Conservation (phyloP, 2,329 filamentous ascomycete species). For the Torrubiella hemipterigena region DNA sequence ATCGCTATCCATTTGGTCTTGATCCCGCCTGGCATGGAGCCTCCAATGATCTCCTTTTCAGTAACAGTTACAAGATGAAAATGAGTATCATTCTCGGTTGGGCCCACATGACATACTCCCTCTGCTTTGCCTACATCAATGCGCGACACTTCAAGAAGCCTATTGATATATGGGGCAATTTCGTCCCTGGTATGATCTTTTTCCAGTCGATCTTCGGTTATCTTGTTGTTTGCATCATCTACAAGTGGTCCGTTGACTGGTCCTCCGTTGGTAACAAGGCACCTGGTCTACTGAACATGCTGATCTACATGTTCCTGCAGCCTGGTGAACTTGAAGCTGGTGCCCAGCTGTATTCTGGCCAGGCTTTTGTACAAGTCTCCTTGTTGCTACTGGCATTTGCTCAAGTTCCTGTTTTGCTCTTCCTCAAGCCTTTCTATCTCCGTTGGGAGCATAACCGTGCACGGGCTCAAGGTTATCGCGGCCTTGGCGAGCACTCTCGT, state of each 20-base stretch:
- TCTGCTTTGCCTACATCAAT: constrained; percentile 87
- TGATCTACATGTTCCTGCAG: constrained; percentile 98
- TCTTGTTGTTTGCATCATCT: constrained; percentile 83
- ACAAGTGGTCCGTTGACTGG: constrained; percentile 97
- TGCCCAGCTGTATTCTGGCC: constrained; percentile 65
- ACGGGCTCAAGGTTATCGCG: constrained; percentile 79
- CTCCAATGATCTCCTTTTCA: constrained; percentile 90
- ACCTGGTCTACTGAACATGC: constrained; percentile 90
- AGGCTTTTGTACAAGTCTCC: constrained; percentile 62
- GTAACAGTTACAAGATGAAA: constrained; percentile 99
- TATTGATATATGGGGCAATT: constrained; percentile 96
- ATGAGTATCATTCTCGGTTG: constrained; percentile 95
- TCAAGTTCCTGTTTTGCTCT: constrained; percentile 83
- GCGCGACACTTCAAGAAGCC: constrained; percentile 88
- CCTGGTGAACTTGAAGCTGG: constrained; percentile 52
- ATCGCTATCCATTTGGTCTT: constrained; percentile 90
- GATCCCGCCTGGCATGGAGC: constrained; percentile 96
- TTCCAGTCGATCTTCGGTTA: constrained; percentile 99
- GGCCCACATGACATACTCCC: constrained; percentile 97
- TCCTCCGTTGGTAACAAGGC: constrained; percentile 47
- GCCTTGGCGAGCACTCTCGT: constrained; percentile 77
- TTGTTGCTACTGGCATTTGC: constrained; percentile 71
- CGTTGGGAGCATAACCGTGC: constrained; percentile 87
- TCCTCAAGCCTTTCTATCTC: constrained; percentile 93
- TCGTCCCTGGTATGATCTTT: constrained; percentile 96